phyloP scores from a whole-genome alignment of 345 rosid genomes.

The Eucalyptus curtisii region DNA sequence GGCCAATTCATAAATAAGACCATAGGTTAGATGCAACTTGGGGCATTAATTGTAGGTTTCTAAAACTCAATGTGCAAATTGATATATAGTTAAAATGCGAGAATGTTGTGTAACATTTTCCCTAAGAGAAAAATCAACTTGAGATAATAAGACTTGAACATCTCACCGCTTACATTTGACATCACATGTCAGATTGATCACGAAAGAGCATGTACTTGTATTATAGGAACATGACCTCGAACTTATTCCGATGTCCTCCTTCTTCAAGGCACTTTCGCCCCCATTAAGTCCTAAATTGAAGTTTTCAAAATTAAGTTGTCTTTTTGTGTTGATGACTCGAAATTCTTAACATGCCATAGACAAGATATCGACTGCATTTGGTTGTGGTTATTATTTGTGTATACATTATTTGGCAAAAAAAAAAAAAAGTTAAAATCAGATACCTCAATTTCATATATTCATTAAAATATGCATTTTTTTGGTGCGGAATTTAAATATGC shows the following conservation, averaged over 20 bases:
- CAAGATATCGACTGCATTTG: not conserved
- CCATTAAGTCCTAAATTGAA: not conserved
- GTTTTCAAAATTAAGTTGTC: not conserved
- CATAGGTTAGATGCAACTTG: not conserved
- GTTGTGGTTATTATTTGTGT: not conserved
- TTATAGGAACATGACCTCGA: not conserved
- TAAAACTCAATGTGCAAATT: too few species aligned
- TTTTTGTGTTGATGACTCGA: fast-evolving
- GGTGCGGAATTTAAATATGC: too few species aligned
- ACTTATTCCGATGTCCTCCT: not conserved
- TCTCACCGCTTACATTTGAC: not conserved
- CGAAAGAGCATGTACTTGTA: not conserved
- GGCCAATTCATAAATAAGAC: not conserved
- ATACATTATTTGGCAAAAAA: not conserved
- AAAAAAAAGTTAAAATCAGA: too few species aligned
- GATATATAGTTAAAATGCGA: not conserved
- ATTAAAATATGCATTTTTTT: too few species aligned
- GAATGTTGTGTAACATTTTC: not conserved
- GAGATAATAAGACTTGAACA: not conserved
- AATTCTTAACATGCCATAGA: not conserved
- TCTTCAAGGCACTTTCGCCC: not conserved
- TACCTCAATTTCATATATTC: too few species aligned
- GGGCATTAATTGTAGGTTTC: not conserved
- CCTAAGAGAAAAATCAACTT: not conserved
- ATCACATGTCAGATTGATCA: not conserved